These are phyloP conservation scores for Barnettozyma populi DNA, from an alignment of 805 yeast genomes.

Conservation along the genomic window DNA sequence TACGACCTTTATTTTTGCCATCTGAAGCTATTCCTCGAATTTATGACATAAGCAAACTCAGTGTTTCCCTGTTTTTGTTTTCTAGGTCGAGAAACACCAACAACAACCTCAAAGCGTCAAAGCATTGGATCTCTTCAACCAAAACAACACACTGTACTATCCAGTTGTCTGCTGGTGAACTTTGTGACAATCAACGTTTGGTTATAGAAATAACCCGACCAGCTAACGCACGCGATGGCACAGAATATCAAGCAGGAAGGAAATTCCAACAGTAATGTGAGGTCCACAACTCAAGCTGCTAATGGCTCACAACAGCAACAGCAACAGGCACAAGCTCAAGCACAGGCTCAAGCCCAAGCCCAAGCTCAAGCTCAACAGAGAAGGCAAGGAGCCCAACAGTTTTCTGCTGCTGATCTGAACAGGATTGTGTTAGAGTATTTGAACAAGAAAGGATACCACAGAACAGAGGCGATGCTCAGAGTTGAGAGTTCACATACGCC, in stretches of 20 bases:
- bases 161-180: background rate
- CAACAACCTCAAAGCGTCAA: too few species aligned
- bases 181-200: background rate
- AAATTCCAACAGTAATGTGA: background rate
- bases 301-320: constrained; percentile 2
- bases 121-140: background rate
- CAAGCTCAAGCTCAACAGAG: constrained; percentile 14
- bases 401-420: constrained; percentile 83
- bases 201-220: background rate
- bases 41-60: background rate
- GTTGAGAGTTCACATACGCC: constrained; percentile 69
- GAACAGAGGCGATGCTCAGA: constrained; percentile 90
- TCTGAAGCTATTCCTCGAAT: too few species aligned
- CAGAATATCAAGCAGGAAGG: constrained; percentile 7
- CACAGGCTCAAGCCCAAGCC: constrained; percentile 4
- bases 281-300: background rate
- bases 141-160: background rate
- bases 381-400: constrained; percentile 31
- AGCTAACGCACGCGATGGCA: constrained; percentile 1
- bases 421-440: constrained; percentile 89
- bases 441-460: constrained; percentile 88
- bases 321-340: background rate
- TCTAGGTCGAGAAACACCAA: background rate
- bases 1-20: constrained; percentile 46
- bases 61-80: background rate